phyloP scores from a whole-genome alignment of 2,329 filamentous ascomycete genomes.

The Cercospora sesami region DNA sequence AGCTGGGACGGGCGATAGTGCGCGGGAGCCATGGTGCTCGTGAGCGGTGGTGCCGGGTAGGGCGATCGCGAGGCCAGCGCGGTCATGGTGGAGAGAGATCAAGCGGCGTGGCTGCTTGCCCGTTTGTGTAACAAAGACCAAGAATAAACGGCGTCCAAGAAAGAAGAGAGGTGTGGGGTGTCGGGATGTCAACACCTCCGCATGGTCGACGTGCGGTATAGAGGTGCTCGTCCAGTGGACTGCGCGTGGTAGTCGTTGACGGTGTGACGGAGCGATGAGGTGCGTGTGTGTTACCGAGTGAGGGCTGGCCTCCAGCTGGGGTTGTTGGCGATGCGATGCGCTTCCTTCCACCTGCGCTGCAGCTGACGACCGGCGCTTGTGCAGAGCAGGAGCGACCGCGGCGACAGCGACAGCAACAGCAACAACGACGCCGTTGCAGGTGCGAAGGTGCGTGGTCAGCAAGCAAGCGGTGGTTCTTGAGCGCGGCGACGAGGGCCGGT shows the following conservation, averaged over 20 bases:
- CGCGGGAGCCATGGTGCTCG: slow-evolving; percentile 29
- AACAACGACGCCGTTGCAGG: background rate
- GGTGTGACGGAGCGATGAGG: background rate
- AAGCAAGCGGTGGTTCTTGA: background rate
- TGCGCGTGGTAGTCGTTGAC: background rate
- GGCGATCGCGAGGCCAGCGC: slow-evolving; percentile 76
- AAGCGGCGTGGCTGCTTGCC: slow-evolving; percentile 11
- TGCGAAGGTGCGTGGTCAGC: background rate
- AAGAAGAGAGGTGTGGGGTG: background rate
- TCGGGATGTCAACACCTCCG: background rate
- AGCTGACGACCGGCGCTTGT: slow-evolving; percentile 1
- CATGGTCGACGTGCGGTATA: slow-evolving; percentile 12
- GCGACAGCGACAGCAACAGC: background rate
- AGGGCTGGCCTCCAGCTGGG: background rate
- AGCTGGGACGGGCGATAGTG: slow-evolving; percentile 32
- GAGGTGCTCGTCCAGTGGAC: background rate
- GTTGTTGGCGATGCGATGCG: background rate
- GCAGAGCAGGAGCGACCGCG: background rate
- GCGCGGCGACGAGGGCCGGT: background rate
- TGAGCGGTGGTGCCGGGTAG: slow-evolving; percentile 56
- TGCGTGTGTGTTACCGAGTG: background rate
- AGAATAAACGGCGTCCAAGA: background rate
- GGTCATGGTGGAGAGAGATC: slow-evolving; percentile 56
- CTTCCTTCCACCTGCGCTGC: background rate
- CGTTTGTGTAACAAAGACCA: slow-evolving; percentile 21